Conservation (phyloP, 1,139 yeast genomes). For the Yamadazyma siamensis region DNA sequence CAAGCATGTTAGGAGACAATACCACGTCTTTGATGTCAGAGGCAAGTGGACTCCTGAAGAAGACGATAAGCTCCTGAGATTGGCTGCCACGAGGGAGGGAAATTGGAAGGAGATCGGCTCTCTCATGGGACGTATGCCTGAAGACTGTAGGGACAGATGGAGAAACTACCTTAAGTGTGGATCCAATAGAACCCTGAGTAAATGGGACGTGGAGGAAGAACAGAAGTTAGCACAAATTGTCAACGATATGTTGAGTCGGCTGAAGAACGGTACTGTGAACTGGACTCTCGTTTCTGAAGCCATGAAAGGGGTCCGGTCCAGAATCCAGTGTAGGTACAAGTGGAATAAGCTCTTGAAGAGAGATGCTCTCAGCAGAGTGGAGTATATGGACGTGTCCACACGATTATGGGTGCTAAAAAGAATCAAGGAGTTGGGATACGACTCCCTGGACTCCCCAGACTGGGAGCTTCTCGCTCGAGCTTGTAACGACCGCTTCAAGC, state of each 20-base stretch:
- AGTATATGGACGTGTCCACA: slow-evolving; percentile 48
- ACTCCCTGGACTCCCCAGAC: slow-evolving; percentile 50
- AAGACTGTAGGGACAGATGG: slow-evolving; percentile 95
- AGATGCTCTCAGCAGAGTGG: slow-evolving; percentile 49
- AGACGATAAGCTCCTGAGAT: slow-evolving; percentile 59
- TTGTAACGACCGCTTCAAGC: slow-evolving; percentile 10
- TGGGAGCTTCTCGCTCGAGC: slow-evolving; percentile 38
- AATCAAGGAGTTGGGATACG: slow-evolving; percentile 46
- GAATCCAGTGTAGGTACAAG: slow-evolving; percentile 92
- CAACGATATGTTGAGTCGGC: slow-evolving; percentile 29
- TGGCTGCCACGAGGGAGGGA: slow-evolving; percentile 67
- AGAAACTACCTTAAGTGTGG: slow-evolving; percentile 94
- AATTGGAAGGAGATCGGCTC: slow-evolving; percentile 86
- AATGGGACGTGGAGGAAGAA: slow-evolving; percentile 81
- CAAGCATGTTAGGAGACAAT: slow-evolving; percentile 86
- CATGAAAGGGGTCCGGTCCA: slow-evolving; percentile 83
- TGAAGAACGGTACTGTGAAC: slow-evolving; percentile 46
- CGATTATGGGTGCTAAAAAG: slow-evolving; percentile 56
- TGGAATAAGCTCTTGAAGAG: slow-evolving; percentile 80
- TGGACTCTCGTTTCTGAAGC: slow-evolving; percentile 90
- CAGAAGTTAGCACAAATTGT: slow-evolving; percentile 56
- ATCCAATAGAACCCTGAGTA: slow-evolving; percentile 62
- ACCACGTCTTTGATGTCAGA: slow-evolving; percentile 79
- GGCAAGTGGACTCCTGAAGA: slow-evolving; percentile 89
- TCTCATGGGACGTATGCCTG: slow-evolving; percentile 88